These are phyloP conservation scores for Ceratocystiopsis minuta DNA, from an alignment of 2,329 filamentous ascomycete genomes.

Conservation along the genomic window DNA sequence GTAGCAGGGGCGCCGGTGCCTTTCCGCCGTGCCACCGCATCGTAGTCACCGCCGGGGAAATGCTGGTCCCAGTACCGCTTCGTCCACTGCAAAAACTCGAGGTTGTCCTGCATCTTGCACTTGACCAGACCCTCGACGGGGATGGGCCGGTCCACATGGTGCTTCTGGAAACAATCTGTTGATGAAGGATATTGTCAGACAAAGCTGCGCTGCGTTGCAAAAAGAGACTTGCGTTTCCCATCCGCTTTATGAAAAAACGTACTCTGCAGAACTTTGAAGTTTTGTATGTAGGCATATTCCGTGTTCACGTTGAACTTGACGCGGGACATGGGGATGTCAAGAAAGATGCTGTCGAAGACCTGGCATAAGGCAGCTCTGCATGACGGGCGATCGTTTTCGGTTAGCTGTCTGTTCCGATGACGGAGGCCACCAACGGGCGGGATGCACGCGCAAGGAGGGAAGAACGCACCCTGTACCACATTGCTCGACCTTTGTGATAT, in stretches of 20 bases:
- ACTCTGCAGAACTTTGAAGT: constrained; percentile 97
- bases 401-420: constrained; percentile 17
- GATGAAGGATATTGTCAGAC: constrained; percentile 6
- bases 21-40: constrained; percentile 72
- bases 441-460: background rate
- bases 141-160: constrained; percentile 76
- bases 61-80: constrained; percentile 98
- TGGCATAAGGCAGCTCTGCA: constrained; percentile 83
- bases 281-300: constrained; percentile 94
- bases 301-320: constrained; percentile 98
- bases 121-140: constrained; percentile 80
- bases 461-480: constrained; percentile 7
- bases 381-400: constrained; percentile 9
- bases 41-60: constrained; percentile 93
- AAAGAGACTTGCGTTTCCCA: too few species aligned
- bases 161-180: constrained; percentile 64
- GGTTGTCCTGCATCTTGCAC: constrained; percentile 99
- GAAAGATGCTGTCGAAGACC: constrained; percentile 95
- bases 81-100: constrained; percentile 94
- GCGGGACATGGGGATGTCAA: constrained; percentile 81
- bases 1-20: constrained; percentile 27
- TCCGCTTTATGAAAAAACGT: constrained; percentile 25
- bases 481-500: constrained; percentile 91
- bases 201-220: background rate
- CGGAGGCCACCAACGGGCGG: too few species aligned